These are phyloP conservation scores for Apiosordaria backusii DNA, from an alignment of 495 filamentous ascomycete genomes.

Conservation along the genomic window DNA sequence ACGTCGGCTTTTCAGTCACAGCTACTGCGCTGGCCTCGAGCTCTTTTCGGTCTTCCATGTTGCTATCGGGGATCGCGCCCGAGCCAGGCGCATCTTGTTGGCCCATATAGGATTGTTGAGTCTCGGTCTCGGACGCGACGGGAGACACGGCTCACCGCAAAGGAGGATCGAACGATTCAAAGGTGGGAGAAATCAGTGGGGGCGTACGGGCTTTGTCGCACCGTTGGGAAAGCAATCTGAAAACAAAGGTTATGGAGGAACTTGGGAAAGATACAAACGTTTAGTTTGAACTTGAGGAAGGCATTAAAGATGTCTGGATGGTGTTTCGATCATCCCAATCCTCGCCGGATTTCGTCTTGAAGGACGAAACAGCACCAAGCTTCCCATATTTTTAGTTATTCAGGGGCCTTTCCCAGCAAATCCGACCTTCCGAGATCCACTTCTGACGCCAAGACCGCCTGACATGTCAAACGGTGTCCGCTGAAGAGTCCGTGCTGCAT, in stretches of 20 bases:
- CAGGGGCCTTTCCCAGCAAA: constrained; percentile 3
- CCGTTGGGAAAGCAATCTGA: neutral
- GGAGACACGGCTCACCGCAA: neutral
- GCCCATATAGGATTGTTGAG: constrained; percentile 16
- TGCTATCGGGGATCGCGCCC: constrained; percentile 19
- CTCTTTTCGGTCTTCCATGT: constrained; percentile 25
- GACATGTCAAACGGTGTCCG: constrained; percentile 14
- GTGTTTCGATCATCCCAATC: neutral
- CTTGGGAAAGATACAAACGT: neutral
- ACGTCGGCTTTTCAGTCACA: neutral
- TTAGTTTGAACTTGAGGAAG: neutral
- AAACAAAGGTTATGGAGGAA: neutral
- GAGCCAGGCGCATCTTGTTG: constrained; percentile 23
- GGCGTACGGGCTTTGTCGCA: neutral
- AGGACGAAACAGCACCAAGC: neutral
- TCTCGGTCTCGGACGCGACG: neutral
- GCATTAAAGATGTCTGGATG: neutral
- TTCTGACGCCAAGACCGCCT: neutral
- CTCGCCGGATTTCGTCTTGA: neutral
- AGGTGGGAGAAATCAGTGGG: neutral
- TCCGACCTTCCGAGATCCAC: neutral
- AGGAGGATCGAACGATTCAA: neutral
- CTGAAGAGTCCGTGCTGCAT: neutral
- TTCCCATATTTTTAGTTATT: neutral
- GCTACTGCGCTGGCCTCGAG: constrained; percentile 9